A percentile compares a stretch with the other conserved stretches of the same genome.
Conservation (phyloP, 495 filamentous ascomycete species). For the Choiromyces venosus region DNA sequence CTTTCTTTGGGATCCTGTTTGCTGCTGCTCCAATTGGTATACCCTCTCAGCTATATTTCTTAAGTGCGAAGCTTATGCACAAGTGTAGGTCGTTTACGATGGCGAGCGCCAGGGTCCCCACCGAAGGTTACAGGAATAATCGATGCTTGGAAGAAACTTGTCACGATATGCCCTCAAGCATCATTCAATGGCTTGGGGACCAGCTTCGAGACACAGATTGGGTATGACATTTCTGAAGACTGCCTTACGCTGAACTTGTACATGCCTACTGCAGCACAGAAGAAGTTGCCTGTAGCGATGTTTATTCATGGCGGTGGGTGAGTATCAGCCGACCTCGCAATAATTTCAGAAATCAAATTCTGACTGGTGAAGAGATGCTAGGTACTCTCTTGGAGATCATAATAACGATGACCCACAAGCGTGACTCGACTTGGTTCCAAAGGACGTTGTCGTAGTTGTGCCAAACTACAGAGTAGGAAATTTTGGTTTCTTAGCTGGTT, state of each 20-base stretch:
- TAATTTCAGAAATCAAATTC: too few relatives aligned
- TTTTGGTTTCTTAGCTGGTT: slow-evolving; percentile 17
- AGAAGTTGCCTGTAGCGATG: slow-evolving; percentile 11
- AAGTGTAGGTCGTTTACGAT: slow-evolving; percentile 8
- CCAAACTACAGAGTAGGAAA: slow-evolving; percentile 21
- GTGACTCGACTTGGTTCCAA: not conserved
- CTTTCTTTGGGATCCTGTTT: slow-evolving; percentile 7
- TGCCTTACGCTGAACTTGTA: slow-evolving; percentile 17
- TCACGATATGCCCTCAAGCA: slow-evolving; percentile 4
- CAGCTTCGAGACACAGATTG: not conserved
- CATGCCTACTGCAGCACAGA: slow-evolving; percentile 7
- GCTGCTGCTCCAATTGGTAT: slow-evolving; percentile 15
- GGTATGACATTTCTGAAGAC: slow-evolving; percentile 13
- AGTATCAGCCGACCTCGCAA: not conserved
- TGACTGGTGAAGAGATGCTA: not conserved
- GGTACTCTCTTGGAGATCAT: slow-evolving; percentile 6
- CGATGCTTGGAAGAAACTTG: not conserved
- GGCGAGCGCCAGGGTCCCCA: slow-evolving; percentile 6
- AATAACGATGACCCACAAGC: slow-evolving; percentile 6
- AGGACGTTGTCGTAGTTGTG: slow-evolving; percentile 11
- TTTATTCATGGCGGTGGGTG: slow-evolving; percentile 22
- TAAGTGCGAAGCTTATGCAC: not conserved
- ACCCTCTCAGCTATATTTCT: too few relatives aligned
- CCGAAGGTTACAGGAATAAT: not conserved
- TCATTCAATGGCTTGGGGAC: not conserved